Evolutionary conservation across 2,329 filamentous ascomycete genomes (phyloP), one percentile per base, ranked within the genome.

Genomic region (Cercospora berteroae): DNA sequence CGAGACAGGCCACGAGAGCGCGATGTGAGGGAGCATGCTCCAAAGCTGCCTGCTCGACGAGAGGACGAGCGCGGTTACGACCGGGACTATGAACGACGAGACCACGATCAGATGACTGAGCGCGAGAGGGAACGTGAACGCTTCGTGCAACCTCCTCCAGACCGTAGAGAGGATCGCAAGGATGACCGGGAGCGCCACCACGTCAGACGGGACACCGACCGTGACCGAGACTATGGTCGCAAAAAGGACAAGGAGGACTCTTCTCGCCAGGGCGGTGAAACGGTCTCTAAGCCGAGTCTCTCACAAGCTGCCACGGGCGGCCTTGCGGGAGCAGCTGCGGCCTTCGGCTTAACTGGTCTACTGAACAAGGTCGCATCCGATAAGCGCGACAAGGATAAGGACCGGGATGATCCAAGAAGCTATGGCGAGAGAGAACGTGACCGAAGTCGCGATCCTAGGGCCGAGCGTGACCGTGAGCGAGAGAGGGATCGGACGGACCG

Each of bases 291-390:
- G 67, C 69, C 73, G 10, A 72, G 74, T 18, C 69, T 76, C 10
- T 69, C 74, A 3, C 71, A 75, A 63, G 74, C 72, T 55, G 74
- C 74, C 10, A 74, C 75, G 25, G 73, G 73, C 57, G 75, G 75
- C 31, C 65, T 77, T n/a, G 75, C 74, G 9, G 76, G 71, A 13
- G 75, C 71, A 63, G 76, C 75, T 63, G 75, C 74, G 4, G 74
- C 74, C 23, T 71, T 75, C 36, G 76, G 76, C 5, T 67, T 77
- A 25, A 72, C 70, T 29, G 71, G 72, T 39, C 61, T 76, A 5
- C 65, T 76, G 29, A 74, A 73, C 61, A 72, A 71, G 36, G 71
- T 71, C 56, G 27, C 68, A 10, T 67, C 69, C 42, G 58, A 65
- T 20, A 73, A 73, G 65, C 68, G 68, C 31, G 71, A 72, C 58